Percentiles rank a stretch among this genome's conserved stretches.
Evolutionary conservation across 768 basidiomycete species (phyloP).

Genomic region (Mycena haematopus): DNA sequence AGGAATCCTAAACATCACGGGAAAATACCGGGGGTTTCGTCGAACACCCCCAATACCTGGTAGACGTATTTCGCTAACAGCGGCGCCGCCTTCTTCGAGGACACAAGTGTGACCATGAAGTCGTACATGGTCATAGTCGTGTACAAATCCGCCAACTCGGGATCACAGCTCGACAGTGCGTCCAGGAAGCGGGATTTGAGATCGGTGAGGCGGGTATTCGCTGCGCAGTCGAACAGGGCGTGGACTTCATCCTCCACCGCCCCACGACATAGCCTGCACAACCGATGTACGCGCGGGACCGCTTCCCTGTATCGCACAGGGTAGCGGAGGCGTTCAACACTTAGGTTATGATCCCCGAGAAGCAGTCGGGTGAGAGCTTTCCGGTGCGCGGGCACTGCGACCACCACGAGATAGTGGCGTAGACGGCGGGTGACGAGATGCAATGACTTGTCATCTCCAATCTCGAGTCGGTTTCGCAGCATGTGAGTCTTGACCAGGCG

Average conservation of each 20-base stretch:
- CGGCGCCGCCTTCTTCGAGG: neutral
- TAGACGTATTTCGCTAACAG: no score
- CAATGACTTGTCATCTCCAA: neutral
- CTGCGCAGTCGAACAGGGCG: no score
- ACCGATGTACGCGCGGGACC: neutral
- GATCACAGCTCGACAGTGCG: neutral
- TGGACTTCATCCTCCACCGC: no score
- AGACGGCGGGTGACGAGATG: neutral
- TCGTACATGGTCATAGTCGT: no score
- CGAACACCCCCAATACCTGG: no score
- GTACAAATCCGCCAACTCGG: no score
- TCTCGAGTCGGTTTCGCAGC: neutral
- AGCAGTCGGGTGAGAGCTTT: neutral
- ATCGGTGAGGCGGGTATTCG: no score
- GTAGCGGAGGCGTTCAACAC: neutral
- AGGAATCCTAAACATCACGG: no score
- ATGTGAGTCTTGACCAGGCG: constrained; percentile 10
- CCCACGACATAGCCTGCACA: no score
- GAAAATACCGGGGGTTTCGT: no score
- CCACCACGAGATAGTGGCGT: constrained; percentile 12
- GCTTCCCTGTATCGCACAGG: no score
- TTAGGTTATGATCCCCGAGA: constrained; percentile 6
- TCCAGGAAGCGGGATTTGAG: no score
- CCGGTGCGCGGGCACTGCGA: constrained; percentile 1
- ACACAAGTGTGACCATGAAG: neutral